Base-by-base conservation (phyloP, 768 basidiomycete species). In the Astraeus odoratus region DNA sequence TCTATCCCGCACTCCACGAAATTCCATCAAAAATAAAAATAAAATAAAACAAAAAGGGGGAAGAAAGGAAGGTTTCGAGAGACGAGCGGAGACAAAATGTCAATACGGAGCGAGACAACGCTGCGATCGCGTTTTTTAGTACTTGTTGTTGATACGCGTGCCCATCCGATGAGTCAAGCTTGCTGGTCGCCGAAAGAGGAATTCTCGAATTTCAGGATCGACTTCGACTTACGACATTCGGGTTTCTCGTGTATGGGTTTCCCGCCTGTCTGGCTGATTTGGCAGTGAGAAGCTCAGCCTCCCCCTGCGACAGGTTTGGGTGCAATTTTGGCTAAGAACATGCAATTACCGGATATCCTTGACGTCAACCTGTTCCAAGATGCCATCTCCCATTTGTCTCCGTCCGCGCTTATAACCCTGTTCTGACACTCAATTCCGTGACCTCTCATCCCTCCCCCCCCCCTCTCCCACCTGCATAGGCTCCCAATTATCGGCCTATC, bases 151-250 rank as follows among this genome's bases (percentile, higher is more conserved):
- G 2, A 4, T 8, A n/a, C 26, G 16, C 24, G 31, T 20, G 16
- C 6, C 10, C n/a, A 35, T 49, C 34, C 8, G 15, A 57, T 53
- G 26, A 8, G 45, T 51, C 35, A 59, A 57, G 60, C 35, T 42
- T 39, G 47, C 56, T 51, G 35, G 9, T 8, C 41, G 59, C 53
- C 64, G 51, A 54, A 57, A 52, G 46, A 57, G 25, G 23, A 39
- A 18, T 59, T 50, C 48, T 42, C 45, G 42, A 50, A 38, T 27
- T 5, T 41, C 39, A 30, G 40, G 50, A 44, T 39, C 43, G 51
- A 33, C 64, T 64, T 64, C 64, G 62, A 64, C 52, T 64, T 62
- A 64, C 62, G 63, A 46, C 47, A 64, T 47, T 63, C 64, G 63
- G 42, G 54, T 56, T 65, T 64, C 49, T 55, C 64, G 63, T 64